Conservation (phyloP, 2,329 filamentous ascomycete genomes). For the Madurella fahalii region DNA sequence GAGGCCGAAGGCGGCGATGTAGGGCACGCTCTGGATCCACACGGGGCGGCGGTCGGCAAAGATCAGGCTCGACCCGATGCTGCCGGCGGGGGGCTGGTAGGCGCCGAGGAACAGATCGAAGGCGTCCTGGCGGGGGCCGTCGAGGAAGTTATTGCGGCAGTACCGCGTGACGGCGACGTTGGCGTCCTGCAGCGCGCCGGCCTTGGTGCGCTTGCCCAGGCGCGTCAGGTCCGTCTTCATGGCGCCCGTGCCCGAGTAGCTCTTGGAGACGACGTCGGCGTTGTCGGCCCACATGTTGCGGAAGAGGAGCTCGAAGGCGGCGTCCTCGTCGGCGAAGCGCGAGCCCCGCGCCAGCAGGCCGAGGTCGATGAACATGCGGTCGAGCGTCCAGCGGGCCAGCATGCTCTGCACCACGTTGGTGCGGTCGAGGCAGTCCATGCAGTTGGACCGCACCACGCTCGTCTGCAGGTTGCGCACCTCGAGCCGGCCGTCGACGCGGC, state of each 20-base stretch:
- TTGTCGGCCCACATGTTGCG: constrained; percentile 99
- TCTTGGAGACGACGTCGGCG: constrained; percentile 86
- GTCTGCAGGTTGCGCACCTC: constrained; percentile 80
- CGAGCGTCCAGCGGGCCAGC: constrained; percentile 84
- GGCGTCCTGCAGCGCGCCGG: constrained; percentile 79
- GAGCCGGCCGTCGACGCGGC: constrained; percentile 59
- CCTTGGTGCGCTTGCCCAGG: constrained; percentile 82
- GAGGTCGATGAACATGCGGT: constrained; percentile 80
- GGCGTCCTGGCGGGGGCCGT: constrained; percentile 90
- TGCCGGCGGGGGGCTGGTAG: constrained; percentile 71
- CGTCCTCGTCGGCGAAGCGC: constrained; percentile 70
- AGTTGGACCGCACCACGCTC: constrained; percentile 93
- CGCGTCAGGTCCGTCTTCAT: constrained; percentile 98
- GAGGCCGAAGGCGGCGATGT: constrained; percentile 77
- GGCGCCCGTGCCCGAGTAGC: constrained; percentile 93
- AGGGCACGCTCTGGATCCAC: constrained; percentile 89
- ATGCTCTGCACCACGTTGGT: constrained; percentile 98
- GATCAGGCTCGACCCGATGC: constrained; percentile 66
- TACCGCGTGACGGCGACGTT: constrained; percentile 88
- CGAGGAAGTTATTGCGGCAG: constrained; percentile 87
- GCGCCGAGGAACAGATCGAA: constrained; percentile 91
- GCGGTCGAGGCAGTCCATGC: constrained; percentile 97
- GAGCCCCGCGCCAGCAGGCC: constrained; percentile 74
- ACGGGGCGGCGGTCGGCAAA: constrained; percentile 84
- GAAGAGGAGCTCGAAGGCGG: constrained; percentile 83